Evolutionary conservation across 2,329 filamentous ascomycete genomes (phyloP).

Genomic region (Aspergillus flavus): DNA sequence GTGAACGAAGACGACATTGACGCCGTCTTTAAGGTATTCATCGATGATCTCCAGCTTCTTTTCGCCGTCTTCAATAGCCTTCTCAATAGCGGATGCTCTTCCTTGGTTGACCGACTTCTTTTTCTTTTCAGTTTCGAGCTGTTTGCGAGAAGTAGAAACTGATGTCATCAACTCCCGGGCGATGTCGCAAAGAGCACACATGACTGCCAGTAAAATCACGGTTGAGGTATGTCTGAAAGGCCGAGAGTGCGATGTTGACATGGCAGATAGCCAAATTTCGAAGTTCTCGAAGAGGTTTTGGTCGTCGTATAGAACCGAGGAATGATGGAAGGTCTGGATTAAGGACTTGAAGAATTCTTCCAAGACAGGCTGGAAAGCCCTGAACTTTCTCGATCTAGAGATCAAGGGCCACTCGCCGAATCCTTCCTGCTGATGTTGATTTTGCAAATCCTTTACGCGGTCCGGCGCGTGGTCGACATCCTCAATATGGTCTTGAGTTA

Average conservation of each 20-base stretch:
- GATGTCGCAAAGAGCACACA: slow-evolving; percentile 74
- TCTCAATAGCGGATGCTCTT: slow-evolving; percentile 72
- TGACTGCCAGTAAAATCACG: slow-evolving; percentile 77
- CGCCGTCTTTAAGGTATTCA: slow-evolving; percentile 77
- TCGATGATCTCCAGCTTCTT: slow-evolving; percentile 70
- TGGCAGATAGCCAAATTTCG: slow-evolving; percentile 82
- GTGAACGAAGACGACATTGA: slow-evolving; percentile 91
- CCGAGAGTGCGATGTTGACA: slow-evolving; percentile 84
- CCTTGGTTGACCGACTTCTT: slow-evolving; percentile 74
- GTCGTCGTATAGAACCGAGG: slow-evolving; percentile 79
- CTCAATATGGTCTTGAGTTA: slow-evolving; percentile 80
- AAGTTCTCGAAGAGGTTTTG: slow-evolving; percentile 81
- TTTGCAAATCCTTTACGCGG: slow-evolving; percentile 80
- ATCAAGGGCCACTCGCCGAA: slow-evolving; percentile 91
- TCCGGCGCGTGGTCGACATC: slow-evolving; percentile 85
- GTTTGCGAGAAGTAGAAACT: slow-evolving; percentile 75
- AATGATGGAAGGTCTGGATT: slow-evolving; percentile 76
- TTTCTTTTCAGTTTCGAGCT: slow-evolving; percentile 76
- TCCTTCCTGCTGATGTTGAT: slow-evolving; percentile 79
- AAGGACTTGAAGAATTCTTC: slow-evolving; percentile 78
- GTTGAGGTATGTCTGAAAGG: slow-evolving; percentile 95
- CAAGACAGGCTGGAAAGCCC: slow-evolving; percentile 76
- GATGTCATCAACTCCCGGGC: slow-evolving; percentile 71
- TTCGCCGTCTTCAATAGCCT: slow-evolving; percentile 70
- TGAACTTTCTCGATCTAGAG: slow-evolving; percentile 74